Evolutionary conservation across 352 stramenopile species (phyloP), one percentile per base, ranked within the genome.

Genomic region (Phytophthora ohioensis): DNA sequence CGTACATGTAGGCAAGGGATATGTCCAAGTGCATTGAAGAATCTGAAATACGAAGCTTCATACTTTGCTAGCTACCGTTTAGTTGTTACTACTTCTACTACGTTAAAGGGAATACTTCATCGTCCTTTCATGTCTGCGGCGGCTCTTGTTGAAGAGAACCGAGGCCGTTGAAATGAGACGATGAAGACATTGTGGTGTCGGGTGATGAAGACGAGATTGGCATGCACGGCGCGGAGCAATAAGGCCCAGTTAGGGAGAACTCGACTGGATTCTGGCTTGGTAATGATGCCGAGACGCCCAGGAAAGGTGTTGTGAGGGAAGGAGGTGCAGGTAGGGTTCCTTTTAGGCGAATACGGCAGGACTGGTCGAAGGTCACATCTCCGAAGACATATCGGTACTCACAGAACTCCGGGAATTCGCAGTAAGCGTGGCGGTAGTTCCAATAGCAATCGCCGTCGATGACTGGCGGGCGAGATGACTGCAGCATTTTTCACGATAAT

Each of bases 301-400:
- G 39, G 31, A 80, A 76, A 4, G 73, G 64, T 5, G 54, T 41
- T 34, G 27, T 56, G 32, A 54, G 52, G 35, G 46, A 35, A 12
- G 32, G 52, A 45, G 48, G 67, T 47, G 41, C 56, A 51, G 57
- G 68, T 46, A 76, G 65, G 15, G 64, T 96, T n/a, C 54, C 53
- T 52, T 82, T 67, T 30, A 56, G 53, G 5, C 81, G 78, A 58
- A 92, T 70, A 12, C 88, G 84, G 52, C 88, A 95, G 35, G 88
- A 95, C 61, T 95, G 88, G 53, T 95, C 88, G 46, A 95, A 79
- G 4, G 74, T 91, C 57, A 95, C 81, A 58, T 95, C 88, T 17
- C 86, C 86, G 55, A 95, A 95, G 56, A 82, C 76, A 66, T 94
- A 95, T 34, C 81, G 82, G 55, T 95, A 95, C 75, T 95, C 84